Evolutionary conservation across 2,329 filamentous ascomycete species (phyloP), one percentile per base, ranked within the genome.

Genomic region (Apiospora pterosperma): DNA sequence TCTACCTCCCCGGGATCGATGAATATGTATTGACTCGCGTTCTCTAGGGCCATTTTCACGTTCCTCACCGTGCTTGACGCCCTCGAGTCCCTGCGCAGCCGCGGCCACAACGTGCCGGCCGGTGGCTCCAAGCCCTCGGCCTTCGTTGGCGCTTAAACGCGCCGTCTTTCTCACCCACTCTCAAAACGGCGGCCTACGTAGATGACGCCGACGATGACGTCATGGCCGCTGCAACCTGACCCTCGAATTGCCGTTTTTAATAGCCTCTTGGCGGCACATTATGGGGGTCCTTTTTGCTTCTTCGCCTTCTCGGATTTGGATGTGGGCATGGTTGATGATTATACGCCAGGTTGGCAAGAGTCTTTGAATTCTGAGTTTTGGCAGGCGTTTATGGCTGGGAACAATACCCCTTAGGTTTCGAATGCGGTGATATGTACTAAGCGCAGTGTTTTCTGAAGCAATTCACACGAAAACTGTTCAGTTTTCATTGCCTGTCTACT

Each of bases 61-160:
- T 80, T 77, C 59, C 75, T 86, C 7, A 76, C 81, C 36, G 77
- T 80, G 41, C 72, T 86, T 63, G 84, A 85, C 66, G 77, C 75
- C 4, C 69, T 85, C 42, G 77, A 79, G 63, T 76, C 77, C 38
- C 73, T 82, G 70, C 77, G 80, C 52, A 78, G 77, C 61, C 79
- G 81, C 55, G 77, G 77, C 41, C 75, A 77, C 69, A 70, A 70
- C 59, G 68, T 69, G 21, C 63, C 63, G 5, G 67, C 68, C 55
- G 64, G 66, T 6, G 52, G 64, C 6, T 59, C 67, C 59, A 69
- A 67, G 48, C 70, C 73, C 6, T 63, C 70, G 23, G 71, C 71
- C 11, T 69, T 73, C 25, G 69, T 72, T 1, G 71, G 70, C 12
- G 73, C 71, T 1, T 75, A 72, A 61, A 52, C 14, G 28, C 60